Base-by-base conservation (phyloP, 2,329 filamentous ascomycete species). In the Colletotrichum liaoningense region DNA sequence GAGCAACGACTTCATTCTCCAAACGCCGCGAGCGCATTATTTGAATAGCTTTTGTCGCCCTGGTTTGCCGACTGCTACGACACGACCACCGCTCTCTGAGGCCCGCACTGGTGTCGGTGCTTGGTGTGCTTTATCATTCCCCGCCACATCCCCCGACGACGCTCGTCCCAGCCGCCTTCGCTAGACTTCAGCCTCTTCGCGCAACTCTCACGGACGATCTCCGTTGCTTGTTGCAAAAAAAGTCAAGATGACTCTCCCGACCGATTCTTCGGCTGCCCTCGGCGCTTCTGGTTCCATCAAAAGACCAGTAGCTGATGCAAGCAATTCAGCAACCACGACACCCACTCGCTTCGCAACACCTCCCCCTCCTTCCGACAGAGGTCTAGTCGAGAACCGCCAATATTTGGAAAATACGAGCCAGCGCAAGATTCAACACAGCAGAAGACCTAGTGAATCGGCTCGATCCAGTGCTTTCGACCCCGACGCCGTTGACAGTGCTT, bases 401-500 rank as follows among this genome's bases (percentile, higher is more conserved):
- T 84, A 84, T 67, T 74, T 80, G 6, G 84, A 87, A 19, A 78
- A 78, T 66, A 74, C 79, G 30, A 80, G 79, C 66, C 78, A 81
- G 24, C 79, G 81, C 64, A 77, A 75, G 65, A 67, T 80, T 16
- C 82, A 84, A 33, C 82, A 81, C 73, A 79, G 79, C 33, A 76
- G 78, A 42, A 80, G 83, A 66, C 78, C 79, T 54, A 82, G 81
- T 52, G 84, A 85, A 69, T 77, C 79, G 49, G 74, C 80, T 16
- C 83, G 82, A 24, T 75, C 78, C n/a, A 80, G 79, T 28, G 81
- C 79, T 2, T 79, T 90, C 52, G 88, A 90, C 74, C 78, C 86
- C 26, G 86, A 89, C 59, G 84, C 83, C 4, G 83, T 90, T 55
- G 86, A 89, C 68, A 84, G 82, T 73, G 88, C 88, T 30, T 79